phyloP scores from a whole-genome alignment of 2,329 filamentous ascomycete genomes.

The Pseudogymnoascus sp. region DNA sequence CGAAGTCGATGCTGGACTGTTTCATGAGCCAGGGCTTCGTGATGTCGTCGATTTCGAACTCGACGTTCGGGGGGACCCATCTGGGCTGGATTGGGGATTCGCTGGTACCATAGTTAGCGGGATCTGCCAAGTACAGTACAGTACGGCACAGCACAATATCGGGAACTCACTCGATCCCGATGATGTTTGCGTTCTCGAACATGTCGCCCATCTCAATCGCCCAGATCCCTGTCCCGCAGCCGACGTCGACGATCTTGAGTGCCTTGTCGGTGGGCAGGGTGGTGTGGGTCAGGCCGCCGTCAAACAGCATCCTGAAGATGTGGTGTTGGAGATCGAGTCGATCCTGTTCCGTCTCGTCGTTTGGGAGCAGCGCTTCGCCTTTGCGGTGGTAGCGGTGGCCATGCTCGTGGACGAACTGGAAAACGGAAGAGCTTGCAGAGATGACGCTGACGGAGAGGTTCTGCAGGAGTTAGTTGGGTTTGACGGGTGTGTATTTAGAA shows the following conservation, averaged over 20 bases:
- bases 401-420: conserved; percentile 38
- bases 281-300: conserved; percentile 23
- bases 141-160: conserved; percentile 33
- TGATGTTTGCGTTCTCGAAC: conserved; percentile 32
- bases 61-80: conserved; percentile 51
- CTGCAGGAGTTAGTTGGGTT: not conserved
- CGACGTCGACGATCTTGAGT: conserved; percentile 34
- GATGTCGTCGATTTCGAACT: conserved; percentile 58
- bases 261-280: conserved; percentile 30
- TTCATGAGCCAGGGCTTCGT: conserved; percentile 40
- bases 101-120: conserved; percentile 43
- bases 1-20: conserved; percentile 45
- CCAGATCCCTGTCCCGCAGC: conserved; percentile 56
- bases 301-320: conserved; percentile 23
- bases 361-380: conserved; percentile 31
- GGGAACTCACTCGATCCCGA: not conserved
- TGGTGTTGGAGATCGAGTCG: conserved; percentile 25
- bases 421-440: conserved; percentile 36
- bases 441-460: not conserved
- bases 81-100: conserved; percentile 50
- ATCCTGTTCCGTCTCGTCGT: conserved; percentile 27
- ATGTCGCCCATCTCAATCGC: conserved; percentile 50
- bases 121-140: not conserved
- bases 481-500: not conserved
- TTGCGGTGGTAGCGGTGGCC: conserved; percentile 42